Conservation (phyloP, 176 grass and related monocot genomes). For the Avena insularis region DNA sequence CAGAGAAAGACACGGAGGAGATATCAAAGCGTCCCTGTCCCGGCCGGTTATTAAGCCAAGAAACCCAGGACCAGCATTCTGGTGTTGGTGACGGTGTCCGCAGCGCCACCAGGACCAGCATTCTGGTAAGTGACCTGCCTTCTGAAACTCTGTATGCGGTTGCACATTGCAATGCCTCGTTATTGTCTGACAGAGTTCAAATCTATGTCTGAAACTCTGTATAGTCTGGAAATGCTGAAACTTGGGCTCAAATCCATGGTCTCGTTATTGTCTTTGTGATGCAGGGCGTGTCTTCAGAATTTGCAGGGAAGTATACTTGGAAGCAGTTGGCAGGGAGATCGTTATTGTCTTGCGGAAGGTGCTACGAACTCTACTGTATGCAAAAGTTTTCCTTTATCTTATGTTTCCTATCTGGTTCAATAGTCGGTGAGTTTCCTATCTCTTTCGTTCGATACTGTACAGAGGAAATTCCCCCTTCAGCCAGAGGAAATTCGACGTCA, state of each 20-base stretch:
- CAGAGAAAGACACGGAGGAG: constrained; percentile 36
- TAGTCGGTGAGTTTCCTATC: no score
- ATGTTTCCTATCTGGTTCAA: no score
- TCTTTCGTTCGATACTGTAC: no score
- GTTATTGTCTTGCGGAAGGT: background rate
- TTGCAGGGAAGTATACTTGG: constrained; percentile 26
- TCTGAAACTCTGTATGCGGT: background rate
- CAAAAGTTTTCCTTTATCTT: no score
- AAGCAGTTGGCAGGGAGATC: background rate
- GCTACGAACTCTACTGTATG: no score
- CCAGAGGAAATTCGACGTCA: no score
- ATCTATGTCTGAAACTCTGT: no score
- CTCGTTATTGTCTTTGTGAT: no score
- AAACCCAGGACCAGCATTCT: constrained; percentile 8
- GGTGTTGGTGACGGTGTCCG: constrained; percentile 43
- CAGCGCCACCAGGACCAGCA: background rate
- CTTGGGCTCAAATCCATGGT: background rate
- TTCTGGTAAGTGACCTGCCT: constrained; percentile 27
- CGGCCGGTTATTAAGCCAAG: background rate
- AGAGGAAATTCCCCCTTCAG: no score
- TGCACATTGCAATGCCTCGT: background rate
- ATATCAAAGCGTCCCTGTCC: constrained; percentile 32
- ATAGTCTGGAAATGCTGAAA: background rate
- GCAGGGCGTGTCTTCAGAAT: constrained; percentile 35
- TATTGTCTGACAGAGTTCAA: no score